phyloP scores from a whole-genome alignment of 306 rosid genomes.

The Cicer judaicum region DNA sequence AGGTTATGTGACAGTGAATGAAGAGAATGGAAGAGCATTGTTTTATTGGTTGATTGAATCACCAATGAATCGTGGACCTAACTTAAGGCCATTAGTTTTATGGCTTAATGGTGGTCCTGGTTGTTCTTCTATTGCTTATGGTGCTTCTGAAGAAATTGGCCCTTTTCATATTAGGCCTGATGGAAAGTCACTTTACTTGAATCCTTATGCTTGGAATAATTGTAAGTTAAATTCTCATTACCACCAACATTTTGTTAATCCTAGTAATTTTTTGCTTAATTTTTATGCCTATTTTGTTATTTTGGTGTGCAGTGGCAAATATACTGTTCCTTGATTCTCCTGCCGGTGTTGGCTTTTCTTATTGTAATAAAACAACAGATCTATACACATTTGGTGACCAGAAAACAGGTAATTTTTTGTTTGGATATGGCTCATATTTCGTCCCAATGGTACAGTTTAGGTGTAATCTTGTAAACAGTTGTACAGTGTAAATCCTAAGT shows the following conservation, averaged over 20 bases:
- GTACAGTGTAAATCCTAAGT: too few relatives aligned
- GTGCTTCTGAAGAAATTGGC: constrained; percentile 93
- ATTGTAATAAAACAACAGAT: constrained; percentile 76
- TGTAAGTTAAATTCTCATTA: constrained; percentile 52
- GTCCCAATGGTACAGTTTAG: too few relatives aligned
- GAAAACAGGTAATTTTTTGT: constrained; percentile 67
- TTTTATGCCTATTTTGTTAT: constrained; percentile 5
- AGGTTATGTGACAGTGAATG: constrained; percentile 86
- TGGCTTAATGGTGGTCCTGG: constrained; percentile 99
- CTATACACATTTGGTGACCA: constrained; percentile 83
- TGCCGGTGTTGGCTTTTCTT: constrained; percentile 97
- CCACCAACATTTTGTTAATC: not conserved
- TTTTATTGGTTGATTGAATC: constrained; percentile 94
- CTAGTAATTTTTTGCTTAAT: not conserved
- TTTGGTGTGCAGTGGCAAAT: constrained; percentile 80
- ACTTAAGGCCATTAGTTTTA: constrained; percentile 82
- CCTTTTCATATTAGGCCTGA: constrained; percentile 83
- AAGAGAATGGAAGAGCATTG: constrained; percentile 78
- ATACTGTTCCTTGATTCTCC: constrained; percentile 92
- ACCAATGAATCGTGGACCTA: constrained; percentile 58
- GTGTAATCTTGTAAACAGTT: too few relatives aligned
- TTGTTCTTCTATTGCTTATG: constrained; percentile 96
- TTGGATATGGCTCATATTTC: too few relatives aligned
- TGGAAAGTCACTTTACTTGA: constrained; percentile 82
- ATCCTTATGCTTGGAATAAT: constrained; percentile 93